phyloP scores from a whole-genome alignment of 2,329 filamentous ascomycete species.

The Albophoma yamanashiensis region DNA sequence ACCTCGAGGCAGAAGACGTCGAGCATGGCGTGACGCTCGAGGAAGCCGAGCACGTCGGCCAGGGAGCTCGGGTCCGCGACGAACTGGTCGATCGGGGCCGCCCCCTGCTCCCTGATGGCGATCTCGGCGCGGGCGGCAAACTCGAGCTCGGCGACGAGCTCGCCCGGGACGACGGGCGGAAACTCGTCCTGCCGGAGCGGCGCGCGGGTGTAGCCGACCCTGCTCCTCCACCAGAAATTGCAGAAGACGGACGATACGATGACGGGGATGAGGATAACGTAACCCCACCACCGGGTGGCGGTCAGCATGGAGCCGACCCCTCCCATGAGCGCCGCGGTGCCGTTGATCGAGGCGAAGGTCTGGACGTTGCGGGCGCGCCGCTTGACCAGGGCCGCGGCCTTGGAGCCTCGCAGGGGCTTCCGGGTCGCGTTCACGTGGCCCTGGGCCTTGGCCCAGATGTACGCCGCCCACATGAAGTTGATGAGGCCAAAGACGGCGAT shows the following conservation, averaged over 20 bases:
- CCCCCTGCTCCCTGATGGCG: conserved; percentile 1
- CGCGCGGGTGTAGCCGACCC: conserved; percentile 29
- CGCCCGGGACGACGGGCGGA: conserved; percentile 1
- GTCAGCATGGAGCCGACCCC: conserved; percentile 39
- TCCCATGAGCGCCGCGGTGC: conserved; percentile 32
- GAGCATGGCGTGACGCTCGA: conserved; percentile 7
- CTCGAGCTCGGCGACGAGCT: conserved; percentile 9
- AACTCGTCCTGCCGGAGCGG: neutral
- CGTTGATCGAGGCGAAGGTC: conserved; percentile 32
- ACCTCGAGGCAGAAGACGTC: conserved; percentile 4
- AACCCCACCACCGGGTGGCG: conserved; percentile 40
- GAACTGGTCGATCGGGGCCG: conserved; percentile 3
- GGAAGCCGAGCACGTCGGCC: conserved; percentile 5
- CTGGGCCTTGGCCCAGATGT: conserved; percentile 28
- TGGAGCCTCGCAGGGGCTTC: conserved; percentile 13
- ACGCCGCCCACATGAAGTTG: conserved; percentile 36
- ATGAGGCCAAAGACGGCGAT: conserved; percentile 36
- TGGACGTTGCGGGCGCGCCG: conserved; percentile 28
- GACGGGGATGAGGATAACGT: conserved; percentile 38
- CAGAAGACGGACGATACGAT: conserved; percentile 32
- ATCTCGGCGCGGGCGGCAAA: conserved; percentile 8
- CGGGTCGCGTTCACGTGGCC: conserved; percentile 20
- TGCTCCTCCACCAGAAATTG: conserved; percentile 36
- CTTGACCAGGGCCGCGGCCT: conserved; percentile 18
- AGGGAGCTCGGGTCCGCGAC: conserved; percentile 6